These are phyloP conservation scores for Boletus subparvulus DNA, from an alignment of 768 basidiomycete species.

Conservation along the genomic window DNA sequence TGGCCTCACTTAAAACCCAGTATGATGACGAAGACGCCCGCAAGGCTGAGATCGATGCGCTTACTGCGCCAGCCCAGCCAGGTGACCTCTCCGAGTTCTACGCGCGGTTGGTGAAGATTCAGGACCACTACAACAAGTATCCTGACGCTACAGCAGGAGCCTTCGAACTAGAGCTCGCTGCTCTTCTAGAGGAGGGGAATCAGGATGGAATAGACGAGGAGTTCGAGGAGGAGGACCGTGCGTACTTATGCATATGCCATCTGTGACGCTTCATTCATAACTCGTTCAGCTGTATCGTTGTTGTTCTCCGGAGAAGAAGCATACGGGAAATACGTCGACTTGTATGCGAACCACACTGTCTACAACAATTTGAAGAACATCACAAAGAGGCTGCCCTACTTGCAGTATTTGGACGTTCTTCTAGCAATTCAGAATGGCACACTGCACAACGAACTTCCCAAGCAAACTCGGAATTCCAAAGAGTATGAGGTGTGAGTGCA, in stretches of 20 bases:
- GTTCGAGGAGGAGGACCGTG: conserved; percentile 81
- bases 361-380: conserved; percentile 90
- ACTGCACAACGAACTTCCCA: conserved; percentile 68
- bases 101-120: conserved; percentile 90
- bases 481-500: conserved; percentile 76
- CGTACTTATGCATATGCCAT: conserved; percentile 34
- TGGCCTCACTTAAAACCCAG: conserved; percentile 59
- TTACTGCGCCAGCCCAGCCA: conserved; percentile 58
- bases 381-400: conserved; percentile 80
- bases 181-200: conserved; percentile 74
- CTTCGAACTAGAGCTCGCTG: conserved; percentile 81
- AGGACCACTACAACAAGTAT: conserved; percentile 95
- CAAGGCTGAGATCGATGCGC: conserved; percentile 60
- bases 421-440: conserved; percentile 57
- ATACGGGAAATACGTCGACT: conserved; percentile 92
- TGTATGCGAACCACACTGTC: conserved; percentile 83
- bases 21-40: conserved; percentile 79
- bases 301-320: conserved; percentile 96
- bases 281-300: conserved; percentile 62
- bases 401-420: conserved; percentile 92
- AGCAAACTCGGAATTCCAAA: conserved; percentile 63
- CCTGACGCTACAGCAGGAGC: conserved; percentile 82
- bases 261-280: conserved; percentile 8
- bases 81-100: conserved; percentile 94
- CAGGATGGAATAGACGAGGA: conserved; percentile 70